Evolutionary conservation across 345 rosid genomes (phyloP), one percentile per base, ranked within the genome.

Genomic region (Salix koriyanagi): DNA sequence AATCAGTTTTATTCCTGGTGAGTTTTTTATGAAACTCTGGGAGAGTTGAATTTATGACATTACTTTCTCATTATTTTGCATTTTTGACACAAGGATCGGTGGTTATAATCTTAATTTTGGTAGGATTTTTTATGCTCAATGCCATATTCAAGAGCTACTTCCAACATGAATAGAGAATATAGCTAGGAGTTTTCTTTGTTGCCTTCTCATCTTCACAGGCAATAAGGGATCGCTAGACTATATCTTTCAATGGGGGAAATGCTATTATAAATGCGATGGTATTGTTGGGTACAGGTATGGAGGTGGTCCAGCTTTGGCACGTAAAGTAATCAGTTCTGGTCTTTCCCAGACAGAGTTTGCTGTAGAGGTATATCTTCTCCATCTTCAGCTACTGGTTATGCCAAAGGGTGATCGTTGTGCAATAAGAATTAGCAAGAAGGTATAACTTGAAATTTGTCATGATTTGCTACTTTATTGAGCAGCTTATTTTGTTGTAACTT

Each of bases 361-460:
- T 52, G 98, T 96, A 39, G 99, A 94, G 86, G 99, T 96, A 34
- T 96, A 96, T 87, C 98, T 98, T 80, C 86, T 96, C 76, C 97
- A 97, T 76, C 97, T 96, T 84, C 97, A 91, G 81, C 89, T 96
- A 36, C 87, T 92, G 75, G 76, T 90, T 84, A 80, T 85, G 89
- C 96, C 91, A 0, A 96, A 94, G 87, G 91, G 85, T 79, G 97
- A 88, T 56, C 88, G 74, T 18, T 84, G 89, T 80, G 80, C 92
- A 58, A 85, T 96, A 83, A 87, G 98, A 90, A 96, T 96, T 69
- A 92, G 99, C 87, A 92, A 94, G 85, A 96, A 96, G 97, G 99
- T 93, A 84, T 32, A 13, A 54, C 65, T 34, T 58, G 54, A 30
- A 28, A 67, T 14, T 21, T 18, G 15, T 19, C 72, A 68, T 85